phyloP scores from a whole-genome alignment of 768 basidiomycete species.

The Ramaria sp. region DNA sequence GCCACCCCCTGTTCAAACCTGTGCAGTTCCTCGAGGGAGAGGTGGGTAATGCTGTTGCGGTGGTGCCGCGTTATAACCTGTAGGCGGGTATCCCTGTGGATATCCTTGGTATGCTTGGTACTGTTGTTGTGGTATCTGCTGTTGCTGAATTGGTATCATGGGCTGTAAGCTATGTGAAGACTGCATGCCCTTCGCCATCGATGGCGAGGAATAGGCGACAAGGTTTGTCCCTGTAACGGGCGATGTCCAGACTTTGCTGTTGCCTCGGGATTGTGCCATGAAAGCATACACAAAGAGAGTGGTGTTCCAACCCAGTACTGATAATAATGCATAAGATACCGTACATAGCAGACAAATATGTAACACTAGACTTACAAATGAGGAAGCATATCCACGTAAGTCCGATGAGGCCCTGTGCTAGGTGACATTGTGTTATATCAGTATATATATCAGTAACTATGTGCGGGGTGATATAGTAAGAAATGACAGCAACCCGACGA shows the following conservation, averaged over 20 bases:
- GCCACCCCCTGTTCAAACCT: no score
- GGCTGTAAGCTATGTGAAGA: no score
- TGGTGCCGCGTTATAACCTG: no score
- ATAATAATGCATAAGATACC: neutral
- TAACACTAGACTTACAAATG: slow-evolving; percentile 16
- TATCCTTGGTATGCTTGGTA: no score
- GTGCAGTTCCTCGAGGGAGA: no score
- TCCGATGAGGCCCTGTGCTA: slow-evolving; percentile 21
- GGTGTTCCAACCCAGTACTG: slow-evolving; percentile 25
- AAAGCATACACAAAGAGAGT: slow-evolving; percentile 17
- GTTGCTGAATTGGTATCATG: no score
- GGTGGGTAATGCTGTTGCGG: no score
- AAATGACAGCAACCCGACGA: neutral
- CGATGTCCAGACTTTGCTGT: slow-evolving; percentile 20
- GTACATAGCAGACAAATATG: neutral
- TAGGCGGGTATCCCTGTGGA: no score
- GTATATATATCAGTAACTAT: no score
- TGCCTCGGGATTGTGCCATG: slow-evolving; percentile 20
- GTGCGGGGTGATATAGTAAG: no score
- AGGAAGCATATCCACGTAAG: slow-evolving; percentile 29
- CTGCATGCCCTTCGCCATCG: no score
- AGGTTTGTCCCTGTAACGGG: slow-evolving; percentile 17
- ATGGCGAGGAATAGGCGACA: neutral
- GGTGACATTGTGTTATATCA: neutral
- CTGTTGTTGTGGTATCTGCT: no score